A percentile compares a stretch with the other conserved stretches of the same genome.
Evolutionary conservation across 164 flowering plant species (phyloP).

Genomic region (Cinnamomum micranthum): DNA sequence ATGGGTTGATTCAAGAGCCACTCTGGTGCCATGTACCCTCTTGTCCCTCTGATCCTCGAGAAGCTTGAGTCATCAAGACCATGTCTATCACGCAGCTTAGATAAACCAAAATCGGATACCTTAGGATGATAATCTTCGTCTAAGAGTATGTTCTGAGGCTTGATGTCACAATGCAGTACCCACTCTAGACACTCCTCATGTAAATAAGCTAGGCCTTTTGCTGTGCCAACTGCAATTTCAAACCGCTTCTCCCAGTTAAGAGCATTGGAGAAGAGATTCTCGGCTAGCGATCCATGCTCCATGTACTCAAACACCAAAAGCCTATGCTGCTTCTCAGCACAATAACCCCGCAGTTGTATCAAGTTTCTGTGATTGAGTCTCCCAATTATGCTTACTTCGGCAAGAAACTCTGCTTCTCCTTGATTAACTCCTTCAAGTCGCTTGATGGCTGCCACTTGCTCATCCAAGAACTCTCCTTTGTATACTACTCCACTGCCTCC

Average conservation of each 20-base stretch:
- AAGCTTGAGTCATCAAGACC: conserved; percentile 11
- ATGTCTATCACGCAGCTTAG: conserved; percentile 23
- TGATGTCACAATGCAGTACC: too few species aligned
- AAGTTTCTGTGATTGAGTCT: conserved; percentile 33
- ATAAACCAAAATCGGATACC: conserved; percentile 38
- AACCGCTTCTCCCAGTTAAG: too few species aligned
- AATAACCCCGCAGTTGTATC: conserved; percentile 30
- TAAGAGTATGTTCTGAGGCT: too few species aligned
- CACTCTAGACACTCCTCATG: too few species aligned
- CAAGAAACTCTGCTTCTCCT: too few species aligned
- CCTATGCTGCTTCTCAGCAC: conserved; percentile 23
- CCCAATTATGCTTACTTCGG: conserved; percentile 18
- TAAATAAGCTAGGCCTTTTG: too few species aligned
- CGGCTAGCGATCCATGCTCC: conserved; percentile 4
- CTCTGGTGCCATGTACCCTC: conserved; percentile 50
- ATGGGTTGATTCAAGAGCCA: conserved; percentile 33
- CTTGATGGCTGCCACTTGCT: conserved; percentile 25
- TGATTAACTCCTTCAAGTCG: conserved; percentile 10
- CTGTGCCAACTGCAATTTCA: too few species aligned
- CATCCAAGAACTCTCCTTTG: conserved; percentile 5
- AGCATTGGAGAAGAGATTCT: too few species aligned
- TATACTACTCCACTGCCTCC: too few species aligned
- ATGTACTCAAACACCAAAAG: conserved; percentile 36
- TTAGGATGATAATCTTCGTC: conserved; percentile 25
- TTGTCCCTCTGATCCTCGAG: conserved; percentile 7